phyloP scores from a whole-genome alignment of 768 basidiomycete genomes.

The Tephrocybe sp. region DNA sequence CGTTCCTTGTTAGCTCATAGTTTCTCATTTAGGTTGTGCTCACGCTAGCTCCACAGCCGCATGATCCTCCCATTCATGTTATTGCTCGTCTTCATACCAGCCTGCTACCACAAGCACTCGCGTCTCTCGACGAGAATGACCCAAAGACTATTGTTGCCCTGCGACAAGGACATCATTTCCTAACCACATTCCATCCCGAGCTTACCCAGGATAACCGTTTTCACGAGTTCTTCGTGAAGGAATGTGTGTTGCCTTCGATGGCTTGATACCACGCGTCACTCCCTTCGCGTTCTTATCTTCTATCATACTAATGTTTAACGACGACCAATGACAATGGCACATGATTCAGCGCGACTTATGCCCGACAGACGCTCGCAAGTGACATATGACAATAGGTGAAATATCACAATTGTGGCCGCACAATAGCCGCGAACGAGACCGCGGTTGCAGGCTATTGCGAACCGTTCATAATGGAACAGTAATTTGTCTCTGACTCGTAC shows the following conservation, averaged over 20 bases:
- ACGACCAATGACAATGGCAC: neutral
- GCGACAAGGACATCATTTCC: conserved; percentile 77
- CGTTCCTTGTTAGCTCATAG: conserved; percentile 2
- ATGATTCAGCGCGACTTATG: neutral
- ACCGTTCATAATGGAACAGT: no score
- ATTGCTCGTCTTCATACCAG: conserved; percentile 42
- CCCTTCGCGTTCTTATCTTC: neutral
- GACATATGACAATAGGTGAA: no score
- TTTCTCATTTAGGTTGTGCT: conserved; percentile 55
- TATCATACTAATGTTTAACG: neutral
- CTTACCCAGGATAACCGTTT: conserved; percentile 84
- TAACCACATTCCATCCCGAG: conserved; percentile 95
- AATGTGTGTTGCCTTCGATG: conserved; percentile 53
- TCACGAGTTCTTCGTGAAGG: conserved; percentile 85
- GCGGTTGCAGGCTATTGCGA: no score
- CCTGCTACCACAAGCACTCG: conserved; percentile 33
- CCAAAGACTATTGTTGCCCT: conserved; percentile 77
- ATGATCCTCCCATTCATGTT: conserved; percentile 61
- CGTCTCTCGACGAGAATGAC: conserved; percentile 45
- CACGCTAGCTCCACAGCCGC: conserved; percentile 39
- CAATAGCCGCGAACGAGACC: no score
- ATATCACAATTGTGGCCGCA: no score
- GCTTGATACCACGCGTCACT: conserved; percentile 1
- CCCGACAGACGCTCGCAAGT: neutral
- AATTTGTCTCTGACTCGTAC: no score